Base-by-base conservation (phyloP, 83 land plant species). In the Picea engelmannii region DNA sequence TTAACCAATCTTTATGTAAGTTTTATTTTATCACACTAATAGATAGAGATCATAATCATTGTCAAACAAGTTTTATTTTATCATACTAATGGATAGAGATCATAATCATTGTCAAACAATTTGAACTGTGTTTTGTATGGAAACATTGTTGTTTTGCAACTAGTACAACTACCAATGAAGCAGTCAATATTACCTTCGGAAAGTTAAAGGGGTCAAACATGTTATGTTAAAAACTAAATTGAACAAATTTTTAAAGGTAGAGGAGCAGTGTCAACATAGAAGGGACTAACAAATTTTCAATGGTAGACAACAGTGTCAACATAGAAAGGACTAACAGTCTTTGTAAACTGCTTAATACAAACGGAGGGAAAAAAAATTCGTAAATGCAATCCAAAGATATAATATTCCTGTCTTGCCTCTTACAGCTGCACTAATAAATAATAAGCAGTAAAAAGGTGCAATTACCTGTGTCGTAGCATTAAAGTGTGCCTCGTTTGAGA, bases 271-370 rank as follows among this genome's bases (percentile, higher is more conserved):
- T 47, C 24, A 74, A 23, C 5, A n/a, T 47, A 74, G n/a, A 73
- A 74, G 77, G 58, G 49, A 47, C 77, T 55, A 74, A 11, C 24
- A 74, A 70, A 70, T 2, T n/a, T 49, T 74, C 58, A 47, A 49
- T n/a, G 23, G 17, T 12, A 44, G 4, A 15, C 7, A 42, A 5
- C 5, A 73, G 2, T 11, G 52, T 44, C 23, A 73, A 21, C 12
- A 47, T 47, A 47, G 20, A 74, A 74, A 27, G 58, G 49, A 74
- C 59, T 55, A 47, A 11, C 24, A 74, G 16, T 24, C 52, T 74
- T 18, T 2, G 16, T n/a, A 74, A 47, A 23, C 10, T 74, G 77
- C 25, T 55, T 44, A 74, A 47, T 55, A 74, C 77, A 74, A 42
- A 47, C 20, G 5, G 49, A 74, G 25, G 4, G 23, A 47, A 74